A percentile compares a stretch with the other conserved stretches of the same genome.
Conservation (phyloP, 371 early-diverging fungal species). For the Mortierella sp. region DNA sequence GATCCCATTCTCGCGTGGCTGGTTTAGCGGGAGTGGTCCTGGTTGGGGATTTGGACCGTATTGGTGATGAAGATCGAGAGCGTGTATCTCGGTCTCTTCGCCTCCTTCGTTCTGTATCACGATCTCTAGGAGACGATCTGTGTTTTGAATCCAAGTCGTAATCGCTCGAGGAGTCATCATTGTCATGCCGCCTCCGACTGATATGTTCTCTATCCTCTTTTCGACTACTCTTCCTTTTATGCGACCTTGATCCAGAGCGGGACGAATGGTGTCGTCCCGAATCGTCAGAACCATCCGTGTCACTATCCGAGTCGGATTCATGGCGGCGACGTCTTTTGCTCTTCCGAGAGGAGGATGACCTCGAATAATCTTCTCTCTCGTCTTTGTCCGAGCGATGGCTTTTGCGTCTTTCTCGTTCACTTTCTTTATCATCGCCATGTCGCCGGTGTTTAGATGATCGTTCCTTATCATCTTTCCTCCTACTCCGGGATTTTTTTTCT, state of each 20-base stretch:
- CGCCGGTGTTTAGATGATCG: neutral
- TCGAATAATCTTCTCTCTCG: neutral
- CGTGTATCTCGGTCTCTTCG: neutral
- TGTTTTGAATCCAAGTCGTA: neutral
- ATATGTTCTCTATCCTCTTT: too few relatives aligned
- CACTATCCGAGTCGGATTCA: constrained; percentile 8
- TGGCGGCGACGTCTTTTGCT: constrained; percentile 5
- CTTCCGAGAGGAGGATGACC: constrained; percentile 9
- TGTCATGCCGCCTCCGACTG: neutral
- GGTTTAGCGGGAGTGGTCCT: neutral
- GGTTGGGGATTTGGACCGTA: neutral
- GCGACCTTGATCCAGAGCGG: constrained; percentile 8
- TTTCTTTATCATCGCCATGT: neutral
- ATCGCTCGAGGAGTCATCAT: neutral
- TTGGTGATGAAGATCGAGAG: neutral
- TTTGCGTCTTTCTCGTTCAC: constrained; percentile 1
- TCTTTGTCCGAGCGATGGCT: neutral
- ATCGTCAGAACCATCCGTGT: constrained; percentile 7
- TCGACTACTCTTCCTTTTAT: neutral
- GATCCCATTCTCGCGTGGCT: constrained; percentile 36
- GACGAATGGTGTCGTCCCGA: neutral
- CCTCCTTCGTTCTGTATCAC: neutral
- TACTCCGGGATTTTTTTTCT: constrained; percentile 30
- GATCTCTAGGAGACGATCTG: neutral
- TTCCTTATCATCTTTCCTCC: constrained; percentile 46